Base-by-base conservation (phyloP, 805 yeast genomes). In the Suhomyces canberraensis region DNA sequence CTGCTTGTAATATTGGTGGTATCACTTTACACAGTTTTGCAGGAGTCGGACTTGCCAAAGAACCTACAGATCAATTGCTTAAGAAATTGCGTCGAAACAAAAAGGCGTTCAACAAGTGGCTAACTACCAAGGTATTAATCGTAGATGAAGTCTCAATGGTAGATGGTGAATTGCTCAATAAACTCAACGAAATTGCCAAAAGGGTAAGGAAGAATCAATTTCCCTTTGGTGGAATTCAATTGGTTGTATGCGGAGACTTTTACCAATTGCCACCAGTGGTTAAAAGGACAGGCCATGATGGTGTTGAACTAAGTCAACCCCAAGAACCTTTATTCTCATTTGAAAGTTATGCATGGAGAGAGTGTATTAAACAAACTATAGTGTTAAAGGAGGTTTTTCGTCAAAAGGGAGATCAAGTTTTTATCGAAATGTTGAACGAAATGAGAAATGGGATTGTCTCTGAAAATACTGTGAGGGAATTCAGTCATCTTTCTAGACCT, bases 71-170 rank as follows among this genome's bases (percentile, higher is more conserved):
- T 1, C 56, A 56, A 2, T 48, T 85, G 13, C 53, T 76, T 7
- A 73, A 62, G 41, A 81, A 74, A 47, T 71, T 84, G 4, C 73
- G 70, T 44, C 63, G 77, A 39, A 75, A 75, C 21, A 73, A 67
- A 32, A 71, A 71, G 38, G 71, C 76, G 8, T 46, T 55, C 8
- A 62, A 62, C 13, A 69, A 79, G 38, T 85, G 95, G 95, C 56
- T 51, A 28, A 51, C 54, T 3, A 58, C 76, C 9, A 66, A 69
- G 36, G 91, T 84, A 0, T 61, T 85, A 31, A 73, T 85, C 37
- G 73, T 85, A 33, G 95, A 85, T 64, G 95, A 85, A 50, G 71
- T 85, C 9, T 81, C 89, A 3, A 85, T 85, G 95, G 73, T 85
- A 26, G 87, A 84, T 51, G 90, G 84, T 4, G 69, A 63, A 4